A percentile compares a stretch with the other conserved stretches of the same genome.
Evolutionary conservation across 768 basidiomycete genomes (phyloP).

Genomic region (Gloeophyllum trabeum): DNA sequence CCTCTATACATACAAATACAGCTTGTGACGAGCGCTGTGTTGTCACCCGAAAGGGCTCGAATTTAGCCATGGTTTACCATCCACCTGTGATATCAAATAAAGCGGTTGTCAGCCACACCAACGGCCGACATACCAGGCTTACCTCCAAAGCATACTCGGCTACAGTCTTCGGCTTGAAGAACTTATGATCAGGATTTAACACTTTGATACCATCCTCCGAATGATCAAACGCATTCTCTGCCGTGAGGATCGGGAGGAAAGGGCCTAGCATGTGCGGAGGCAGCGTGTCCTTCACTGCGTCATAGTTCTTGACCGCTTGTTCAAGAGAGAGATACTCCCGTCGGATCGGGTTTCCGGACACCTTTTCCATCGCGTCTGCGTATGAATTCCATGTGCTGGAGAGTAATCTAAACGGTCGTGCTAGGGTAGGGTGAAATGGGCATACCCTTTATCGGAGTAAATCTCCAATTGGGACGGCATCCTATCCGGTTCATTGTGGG

Average conservation of each 20-base stretch:
- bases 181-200: neutral
- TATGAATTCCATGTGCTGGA: neutral
- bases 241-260: neutral
- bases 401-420: neutral
- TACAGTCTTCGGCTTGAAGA: neutral
- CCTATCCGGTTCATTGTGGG: neutral
- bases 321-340: neutral
- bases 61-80: neutral
- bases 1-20: too few species aligned
- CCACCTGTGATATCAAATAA: neutral
- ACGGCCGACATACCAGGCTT: neutral
- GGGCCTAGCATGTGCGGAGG: neutral
- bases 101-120: neutral
- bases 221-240: neutral
- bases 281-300: neutral
- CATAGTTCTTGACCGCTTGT: neutral
- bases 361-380: neutral
- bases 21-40: too few species aligned
- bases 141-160: neutral
- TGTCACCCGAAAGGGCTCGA: neutral
- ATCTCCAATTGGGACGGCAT: neutral
- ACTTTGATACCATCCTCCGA: neutral
- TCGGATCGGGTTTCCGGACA: neutral
- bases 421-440: neutral
- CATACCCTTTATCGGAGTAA: neutral